Percentiles rank a stretch among this genome's conserved stretches.
phyloP scores from a whole-genome alignment of 208 protist genomes.

The Leishmania amazonensis region DNA sequence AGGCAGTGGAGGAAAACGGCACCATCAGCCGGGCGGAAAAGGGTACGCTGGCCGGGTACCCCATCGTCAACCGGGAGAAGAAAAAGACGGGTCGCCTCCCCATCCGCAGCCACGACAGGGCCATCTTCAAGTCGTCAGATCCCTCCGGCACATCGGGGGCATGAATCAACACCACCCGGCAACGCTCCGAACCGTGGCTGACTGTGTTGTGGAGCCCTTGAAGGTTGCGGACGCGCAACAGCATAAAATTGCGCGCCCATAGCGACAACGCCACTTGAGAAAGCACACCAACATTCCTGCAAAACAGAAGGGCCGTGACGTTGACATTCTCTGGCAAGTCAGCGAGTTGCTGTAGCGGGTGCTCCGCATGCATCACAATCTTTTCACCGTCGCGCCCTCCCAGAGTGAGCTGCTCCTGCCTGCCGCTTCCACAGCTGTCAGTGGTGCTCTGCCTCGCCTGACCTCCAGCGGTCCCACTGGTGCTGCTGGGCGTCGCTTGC shows the following conservation, averaged over 20 bases:
- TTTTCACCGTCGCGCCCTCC: neutral
- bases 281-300: conserved; percentile 25
- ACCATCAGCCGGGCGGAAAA: conserved; percentile 34
- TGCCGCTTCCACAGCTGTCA: neutral
- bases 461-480: neutral
- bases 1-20: conserved; percentile 43
- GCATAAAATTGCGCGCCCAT: conserved; percentile 65
- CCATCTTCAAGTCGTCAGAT: conserved; percentile 28
- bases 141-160: conserved; percentile 48
- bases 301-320: conserved; percentile 69
- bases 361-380: neutral
- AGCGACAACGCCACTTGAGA: conserved; percentile 38
- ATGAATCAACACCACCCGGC: conserved; percentile 72
- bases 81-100: conserved; percentile 66
- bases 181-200: conserved; percentile 49
- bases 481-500: neutral
- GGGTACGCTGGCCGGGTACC: conserved; percentile 39
- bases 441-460: neutral
- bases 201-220: conserved; percentile 45
- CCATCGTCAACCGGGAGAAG: conserved; percentile 29
- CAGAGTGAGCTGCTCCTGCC: neutral
- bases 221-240: conserved; percentile 41
- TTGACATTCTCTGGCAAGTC: conserved; percentile 42
- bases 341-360: conserved; percentile 4
- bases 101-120: conserved; percentile 50